Evolutionary conservation across 2,329 filamentous ascomycete species (phyloP).

Genomic region (Grosmannia penicillata): DNA sequence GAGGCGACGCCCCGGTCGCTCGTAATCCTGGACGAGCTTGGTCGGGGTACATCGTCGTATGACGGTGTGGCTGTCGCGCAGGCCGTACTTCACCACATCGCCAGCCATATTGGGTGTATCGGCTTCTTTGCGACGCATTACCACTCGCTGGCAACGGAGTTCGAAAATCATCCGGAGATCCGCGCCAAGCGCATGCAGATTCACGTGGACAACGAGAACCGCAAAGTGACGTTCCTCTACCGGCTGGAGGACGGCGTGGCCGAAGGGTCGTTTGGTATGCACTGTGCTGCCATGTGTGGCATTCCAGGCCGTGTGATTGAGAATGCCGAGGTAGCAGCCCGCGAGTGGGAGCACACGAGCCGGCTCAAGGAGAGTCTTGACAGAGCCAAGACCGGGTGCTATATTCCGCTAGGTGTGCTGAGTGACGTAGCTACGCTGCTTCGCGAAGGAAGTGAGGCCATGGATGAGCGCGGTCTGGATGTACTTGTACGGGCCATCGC

Average conservation of each 20-base stretch:
- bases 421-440: constrained; percentile 77
- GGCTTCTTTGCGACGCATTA: constrained; percentile 99
- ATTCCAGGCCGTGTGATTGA: constrained; percentile 74
- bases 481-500: constrained; percentile 48
- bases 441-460: constrained; percentile 29
- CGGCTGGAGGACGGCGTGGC: constrained; percentile 86
- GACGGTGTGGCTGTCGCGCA: constrained; percentile 95
- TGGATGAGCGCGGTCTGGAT: constrained; percentile 37
- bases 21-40: constrained; percentile 92
- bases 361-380: constrained; percentile 79
- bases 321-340: constrained; percentile 74
- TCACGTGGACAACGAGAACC: constrained; percentile 69
- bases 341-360: constrained; percentile 90
- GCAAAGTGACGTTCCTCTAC: constrained; percentile 92
- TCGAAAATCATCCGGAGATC: constrained; percentile 79
- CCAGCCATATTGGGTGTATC: constrained; percentile 80
- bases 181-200: constrained; percentile 83
- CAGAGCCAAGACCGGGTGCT: constrained; percentile 61
- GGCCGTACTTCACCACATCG: constrained; percentile 90
- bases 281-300: constrained; percentile 96
- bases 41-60: constrained; percentile 86
- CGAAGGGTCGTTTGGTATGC: constrained; percentile 96
- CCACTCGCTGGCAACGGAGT: constrained; percentile 84
- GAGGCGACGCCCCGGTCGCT: constrained; percentile 89
- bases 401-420: constrained; percentile 70